These are phyloP conservation scores for Cladosporium sp. DNA, from an alignment of 2,329 filamentous ascomycete species.

Conservation along the genomic window DNA sequence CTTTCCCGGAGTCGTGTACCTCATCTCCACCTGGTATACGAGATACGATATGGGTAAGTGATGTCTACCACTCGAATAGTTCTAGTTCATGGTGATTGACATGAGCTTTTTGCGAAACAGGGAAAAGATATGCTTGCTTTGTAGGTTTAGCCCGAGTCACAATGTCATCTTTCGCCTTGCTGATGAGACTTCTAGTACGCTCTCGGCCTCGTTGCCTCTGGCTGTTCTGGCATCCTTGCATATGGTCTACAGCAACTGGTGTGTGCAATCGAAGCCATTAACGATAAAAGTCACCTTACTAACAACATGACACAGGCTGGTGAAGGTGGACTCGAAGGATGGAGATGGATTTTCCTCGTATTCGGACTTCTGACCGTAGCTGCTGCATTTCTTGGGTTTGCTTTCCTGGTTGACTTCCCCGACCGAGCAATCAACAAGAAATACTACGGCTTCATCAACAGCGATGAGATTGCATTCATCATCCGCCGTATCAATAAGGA, in stretches of 20 bases:
- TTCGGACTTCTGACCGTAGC: constrained; percentile 19
- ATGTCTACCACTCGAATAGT: no score
- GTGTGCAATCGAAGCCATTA: constrained; percentile 30
- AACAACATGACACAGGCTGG: constrained; percentile 33
- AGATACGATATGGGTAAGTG: neutral
- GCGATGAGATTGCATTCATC: constrained; percentile 11
- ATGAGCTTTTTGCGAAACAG: no score
- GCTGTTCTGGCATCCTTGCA: constrained; percentile 42
- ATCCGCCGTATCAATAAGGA: constrained; percentile 12
- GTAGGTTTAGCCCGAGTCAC: constrained; percentile 21
- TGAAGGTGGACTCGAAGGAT: constrained; percentile 23
- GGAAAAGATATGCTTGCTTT: neutral
- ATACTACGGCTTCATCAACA: constrained; percentile 30
- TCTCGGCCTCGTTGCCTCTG: constrained; percentile 45
- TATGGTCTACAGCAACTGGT: constrained; percentile 33
- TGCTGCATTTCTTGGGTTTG: neutral
- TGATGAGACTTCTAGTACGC: no score
- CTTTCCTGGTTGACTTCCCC: constrained; percentile 12
- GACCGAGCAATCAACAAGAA: constrained; percentile 15
- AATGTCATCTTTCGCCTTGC: no score
- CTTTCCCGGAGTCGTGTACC: constrained; percentile 60
- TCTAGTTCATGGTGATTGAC: no score
- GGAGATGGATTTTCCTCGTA: constrained; percentile 47
- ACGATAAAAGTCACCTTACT: constrained; percentile 30
- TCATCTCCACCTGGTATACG: constrained; percentile 58